Percentiles rank a stretch among this genome's conserved stretches.
phyloP scores from a whole-genome alignment of 768 basidiomycete genomes.

The Trametes elegans region DNA sequence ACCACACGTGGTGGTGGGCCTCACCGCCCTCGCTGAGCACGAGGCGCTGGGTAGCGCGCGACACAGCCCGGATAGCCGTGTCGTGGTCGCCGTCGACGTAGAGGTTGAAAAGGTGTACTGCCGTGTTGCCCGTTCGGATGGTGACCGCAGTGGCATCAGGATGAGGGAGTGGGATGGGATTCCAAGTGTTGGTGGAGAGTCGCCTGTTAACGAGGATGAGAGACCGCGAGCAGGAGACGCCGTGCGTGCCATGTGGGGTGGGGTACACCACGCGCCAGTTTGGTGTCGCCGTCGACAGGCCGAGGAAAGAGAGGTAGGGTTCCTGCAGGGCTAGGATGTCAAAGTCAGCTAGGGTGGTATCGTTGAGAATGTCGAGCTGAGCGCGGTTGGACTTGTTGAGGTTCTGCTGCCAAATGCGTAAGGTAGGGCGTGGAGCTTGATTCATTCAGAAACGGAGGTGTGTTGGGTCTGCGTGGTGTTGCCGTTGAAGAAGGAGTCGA shows the following conservation, averaged over 20 bases:
- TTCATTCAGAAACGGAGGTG: neutral
- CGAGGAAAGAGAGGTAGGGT: slow-evolving; percentile 31
- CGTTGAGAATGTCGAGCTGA: neutral
- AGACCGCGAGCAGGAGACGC: neutral
- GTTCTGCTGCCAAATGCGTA: neutral
- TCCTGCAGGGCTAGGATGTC: slow-evolving; percentile 14
- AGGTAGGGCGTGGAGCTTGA: neutral
- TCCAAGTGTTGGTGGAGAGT: slow-evolving; percentile 15
- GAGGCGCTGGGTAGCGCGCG: neutral
- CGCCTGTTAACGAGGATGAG: slow-evolving; percentile 16
- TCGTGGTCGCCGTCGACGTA: slow-evolving; percentile 36
- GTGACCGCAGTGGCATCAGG: slow-evolving; percentile 32
- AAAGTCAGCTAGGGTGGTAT: neutral
- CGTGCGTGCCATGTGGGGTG: slow-evolving; percentile 7
- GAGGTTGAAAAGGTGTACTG: slow-evolving; percentile 36
- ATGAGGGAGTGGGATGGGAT: neutral
- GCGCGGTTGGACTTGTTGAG: neutral
- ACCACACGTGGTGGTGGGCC: slow-evolving; percentile 27
- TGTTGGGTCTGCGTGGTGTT: neutral
- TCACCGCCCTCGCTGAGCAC: neutral
- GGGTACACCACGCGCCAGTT: slow-evolving; percentile 30
- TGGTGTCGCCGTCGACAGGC: slow-evolving; percentile 13
- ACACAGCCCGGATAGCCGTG: slow-evolving; percentile 17
- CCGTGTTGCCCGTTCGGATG: slow-evolving; percentile 17
- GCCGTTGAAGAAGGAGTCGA: neutral